Conservation (phyloP, 352 stramenopile species). For the Pilasporangium apinafurcum region DNA sequence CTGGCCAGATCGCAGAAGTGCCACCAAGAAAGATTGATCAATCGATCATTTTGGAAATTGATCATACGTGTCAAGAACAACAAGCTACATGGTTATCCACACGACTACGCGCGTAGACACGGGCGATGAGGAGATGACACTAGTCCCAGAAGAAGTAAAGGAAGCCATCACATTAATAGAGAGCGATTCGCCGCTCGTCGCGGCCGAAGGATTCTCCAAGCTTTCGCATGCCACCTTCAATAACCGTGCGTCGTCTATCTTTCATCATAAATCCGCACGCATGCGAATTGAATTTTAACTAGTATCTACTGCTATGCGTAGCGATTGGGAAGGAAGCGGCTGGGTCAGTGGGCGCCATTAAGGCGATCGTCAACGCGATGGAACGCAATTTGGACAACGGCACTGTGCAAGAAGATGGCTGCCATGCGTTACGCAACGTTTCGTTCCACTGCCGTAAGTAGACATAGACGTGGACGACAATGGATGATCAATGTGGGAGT, state of each 20-base stretch:
- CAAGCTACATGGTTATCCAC: slow-evolving; percentile 24
- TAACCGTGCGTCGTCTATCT: slow-evolving; percentile 41
- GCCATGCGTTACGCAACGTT: slow-evolving; percentile 70
- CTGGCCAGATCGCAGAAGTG: too few species aligned
- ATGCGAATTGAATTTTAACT: too few species aligned
- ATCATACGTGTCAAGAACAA: not conserved
- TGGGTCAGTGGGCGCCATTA: slow-evolving; percentile 44
- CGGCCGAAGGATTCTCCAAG: slow-evolving; percentile 59
- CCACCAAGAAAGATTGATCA: too few species aligned
- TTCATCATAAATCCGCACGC: too few species aligned
- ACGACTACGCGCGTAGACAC: slow-evolving; percentile 45
- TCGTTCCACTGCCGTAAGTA: slow-evolving; percentile 54
- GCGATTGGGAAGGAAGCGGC: slow-evolving; percentile 62
- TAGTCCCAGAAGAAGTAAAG: slow-evolving; percentile 41
- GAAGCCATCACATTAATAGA: slow-evolving; percentile 55
- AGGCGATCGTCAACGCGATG: slow-evolving; percentile 60
- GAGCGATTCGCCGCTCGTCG: slow-evolving; percentile 45
- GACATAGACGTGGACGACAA: not conserved
- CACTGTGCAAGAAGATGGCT: slow-evolving; percentile 60
- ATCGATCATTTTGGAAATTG: too few species aligned
- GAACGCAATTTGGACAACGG: slow-evolving; percentile 53
- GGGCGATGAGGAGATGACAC: slow-evolving; percentile 21
- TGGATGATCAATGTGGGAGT: not conserved
- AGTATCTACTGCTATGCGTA: too few species aligned
- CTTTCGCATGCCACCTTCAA: slow-evolving; percentile 76